phyloP scores from a whole-genome alignment of 148 eudicot genomes.

The Fagopyrum tataricum region DNA sequence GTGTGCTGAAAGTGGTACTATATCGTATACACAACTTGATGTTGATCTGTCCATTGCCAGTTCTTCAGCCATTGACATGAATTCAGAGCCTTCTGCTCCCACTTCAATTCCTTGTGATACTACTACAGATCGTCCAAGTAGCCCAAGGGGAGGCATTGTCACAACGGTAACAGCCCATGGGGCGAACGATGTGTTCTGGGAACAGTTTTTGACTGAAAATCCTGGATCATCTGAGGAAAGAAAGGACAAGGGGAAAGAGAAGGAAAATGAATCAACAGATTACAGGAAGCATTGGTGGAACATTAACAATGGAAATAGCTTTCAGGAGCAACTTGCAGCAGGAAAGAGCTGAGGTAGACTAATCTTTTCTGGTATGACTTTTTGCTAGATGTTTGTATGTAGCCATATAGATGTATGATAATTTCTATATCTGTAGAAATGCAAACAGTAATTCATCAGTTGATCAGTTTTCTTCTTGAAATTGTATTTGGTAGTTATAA shows the following conservation, averaged over 20 bases:
- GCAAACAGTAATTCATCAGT: neutral
- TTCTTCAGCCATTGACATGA: constrained; percentile 52
- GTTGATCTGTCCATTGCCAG: constrained; percentile 32
- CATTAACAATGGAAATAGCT: constrained; percentile 34
- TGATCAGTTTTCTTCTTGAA: neutral
- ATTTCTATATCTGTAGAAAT: neutral
- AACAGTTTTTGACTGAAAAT: constrained; percentile 80
- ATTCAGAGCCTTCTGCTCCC: constrained; percentile 41
- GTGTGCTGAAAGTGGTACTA: constrained; percentile 49
- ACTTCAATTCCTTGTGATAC: constrained; percentile 22
- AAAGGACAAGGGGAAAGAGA: constrained; percentile 40
- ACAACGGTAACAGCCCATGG: constrained; percentile 20
- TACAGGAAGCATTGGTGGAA: constrained; percentile 48
- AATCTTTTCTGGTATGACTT: constrained; percentile 12
- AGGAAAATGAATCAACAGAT: constrained; percentile 40
- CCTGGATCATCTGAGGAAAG: constrained; percentile 56
- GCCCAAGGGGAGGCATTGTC: constrained; percentile 16
- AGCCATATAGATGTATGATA: neutral
- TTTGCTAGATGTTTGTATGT: constrained; percentile 4
- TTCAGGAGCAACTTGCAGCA: constrained; percentile 71
- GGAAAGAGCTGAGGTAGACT: constrained; percentile 46
- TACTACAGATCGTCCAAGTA: neutral
- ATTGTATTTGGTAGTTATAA: neutral
- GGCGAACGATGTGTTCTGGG: constrained; percentile 81
- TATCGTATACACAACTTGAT: constrained; percentile 61